These are phyloP conservation scores for Vanrija sp. DNA, from an alignment of 1,284 basidiomycete species.

Conservation along the genomic window DNA sequence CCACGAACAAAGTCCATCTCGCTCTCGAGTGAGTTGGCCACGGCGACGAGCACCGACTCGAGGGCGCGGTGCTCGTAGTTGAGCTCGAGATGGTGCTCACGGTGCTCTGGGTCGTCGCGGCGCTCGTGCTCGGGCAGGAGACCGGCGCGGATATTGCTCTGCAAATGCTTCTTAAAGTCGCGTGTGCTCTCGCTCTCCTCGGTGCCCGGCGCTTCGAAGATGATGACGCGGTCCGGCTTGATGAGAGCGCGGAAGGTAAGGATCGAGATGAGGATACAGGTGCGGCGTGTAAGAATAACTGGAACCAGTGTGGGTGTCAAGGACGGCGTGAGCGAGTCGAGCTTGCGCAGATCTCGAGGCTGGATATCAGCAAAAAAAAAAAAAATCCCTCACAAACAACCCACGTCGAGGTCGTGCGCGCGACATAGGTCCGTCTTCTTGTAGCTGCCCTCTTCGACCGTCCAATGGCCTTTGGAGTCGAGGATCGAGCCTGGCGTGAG, in stretches of 20 bases:
- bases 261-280: conserved; percentile 88
- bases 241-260: conserved; percentile 91
- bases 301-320: conserved; percentile 78
- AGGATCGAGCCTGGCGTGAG: conserved; percentile 69
- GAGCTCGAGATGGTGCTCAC: conserved; percentile 42
- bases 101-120: conserved; percentile 9
- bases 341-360: conserved; percentile 94
- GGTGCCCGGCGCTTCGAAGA: conserved; percentile 87
- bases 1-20: conserved; percentile 85
- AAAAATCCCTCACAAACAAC: conserved; percentile 28
- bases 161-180: conserved; percentile 81
- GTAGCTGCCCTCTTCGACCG: conserved; percentile 84
- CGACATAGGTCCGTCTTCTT: conserved; percentile 82
- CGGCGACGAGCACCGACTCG: conserved; percentile 83
- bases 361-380: conserved; percentile 43
- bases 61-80: conserved; percentile 90
- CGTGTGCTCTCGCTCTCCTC: conserved; percentile 78
- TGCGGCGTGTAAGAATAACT: conserved; percentile 82
- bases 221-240: conserved; percentile 84
- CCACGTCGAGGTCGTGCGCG: conserved; percentile 82
- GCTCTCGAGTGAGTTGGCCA: conserved; percentile 82
- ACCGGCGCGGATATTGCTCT: conserved; percentile 55
- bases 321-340: conserved; percentile 72
- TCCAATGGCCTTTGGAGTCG: conserved; percentile 79
- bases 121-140: conserved; percentile 8